Evolutionary conservation across 345 rosid species (phyloP).

Genomic region (Odontarrhena argentea): DNA sequence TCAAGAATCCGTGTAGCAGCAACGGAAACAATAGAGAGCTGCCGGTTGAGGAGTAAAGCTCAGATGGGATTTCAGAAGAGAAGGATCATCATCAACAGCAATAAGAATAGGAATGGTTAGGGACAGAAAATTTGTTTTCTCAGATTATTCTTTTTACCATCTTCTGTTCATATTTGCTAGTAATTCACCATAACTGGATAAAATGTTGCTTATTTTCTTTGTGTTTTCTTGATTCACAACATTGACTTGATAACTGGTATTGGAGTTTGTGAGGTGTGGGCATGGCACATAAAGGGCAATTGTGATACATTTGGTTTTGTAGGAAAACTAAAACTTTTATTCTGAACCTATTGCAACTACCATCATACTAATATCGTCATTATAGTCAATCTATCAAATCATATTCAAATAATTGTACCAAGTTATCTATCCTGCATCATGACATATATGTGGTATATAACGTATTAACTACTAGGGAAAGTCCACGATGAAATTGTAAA

Average conservation of each 20-base stretch:
- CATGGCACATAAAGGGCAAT: constrained; percentile 13
- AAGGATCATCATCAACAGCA: constrained; percentile 17
- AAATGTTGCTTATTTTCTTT: constrained; percentile 24
- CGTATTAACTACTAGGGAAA: too few species aligned
- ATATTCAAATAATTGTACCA: too few species aligned
- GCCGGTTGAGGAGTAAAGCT: constrained; percentile 26
- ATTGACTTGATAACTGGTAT: constrained; percentile 29
- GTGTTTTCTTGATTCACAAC: constrained; percentile 19
- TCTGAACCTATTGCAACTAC: not conserved
- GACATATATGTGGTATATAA: too few species aligned
- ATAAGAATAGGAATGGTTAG: constrained; percentile 26
- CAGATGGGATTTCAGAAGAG: constrained; percentile 34
- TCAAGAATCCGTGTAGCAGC: constrained; percentile 41
- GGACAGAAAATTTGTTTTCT: constrained; percentile 11
- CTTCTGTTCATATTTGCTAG: constrained; percentile 34
- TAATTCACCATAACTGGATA: not conserved
- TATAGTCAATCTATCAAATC: too few species aligned
- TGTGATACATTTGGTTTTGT: constrained; percentile 23
- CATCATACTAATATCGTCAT: too few species aligned
- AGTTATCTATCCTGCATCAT: too few species aligned
- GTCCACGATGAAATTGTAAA: too few species aligned
- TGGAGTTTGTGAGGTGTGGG: constrained; percentile 39
- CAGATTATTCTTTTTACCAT: constrained; percentile 1
- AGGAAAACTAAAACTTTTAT: constrained; percentile 5
- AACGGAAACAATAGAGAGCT: constrained; percentile 26